These are phyloP conservation scores for Saccharomycopsis sp. DNA, from an alignment of 805 yeast species.

Conservation along the genomic window DNA sequence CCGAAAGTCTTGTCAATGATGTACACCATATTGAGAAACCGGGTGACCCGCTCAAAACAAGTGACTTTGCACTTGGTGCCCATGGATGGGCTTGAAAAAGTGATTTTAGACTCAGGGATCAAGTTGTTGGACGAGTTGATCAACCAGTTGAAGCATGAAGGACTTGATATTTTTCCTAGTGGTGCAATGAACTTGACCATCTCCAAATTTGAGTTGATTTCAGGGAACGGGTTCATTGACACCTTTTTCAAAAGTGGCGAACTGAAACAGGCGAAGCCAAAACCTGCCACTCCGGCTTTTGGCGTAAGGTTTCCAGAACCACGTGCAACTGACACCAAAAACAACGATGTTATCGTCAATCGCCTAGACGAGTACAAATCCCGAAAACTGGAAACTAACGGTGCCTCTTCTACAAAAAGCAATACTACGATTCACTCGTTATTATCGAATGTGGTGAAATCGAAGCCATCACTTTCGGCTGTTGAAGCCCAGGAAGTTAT, in stretches of 20 bases:
- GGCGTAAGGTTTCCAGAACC: neutral
- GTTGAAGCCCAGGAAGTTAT: neutral
- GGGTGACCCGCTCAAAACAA: conserved; percentile 14
- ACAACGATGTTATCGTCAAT: neutral
- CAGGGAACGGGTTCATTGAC: conserved; percentile 24
- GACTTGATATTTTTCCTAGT: conserved; percentile 37
- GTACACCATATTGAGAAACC: conserved; percentile 3
- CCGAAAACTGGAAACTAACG: neutral
- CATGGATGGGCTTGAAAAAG: conserved; percentile 21
- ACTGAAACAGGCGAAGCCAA: neutral
- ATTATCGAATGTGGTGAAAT: neutral
- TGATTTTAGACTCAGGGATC: conserved; percentile 30
- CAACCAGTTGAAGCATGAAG: conserved; percentile 24
- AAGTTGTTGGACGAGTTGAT: conserved; percentile 36
- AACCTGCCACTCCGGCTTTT: neutral
- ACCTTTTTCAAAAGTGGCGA: conserved; percentile 9
- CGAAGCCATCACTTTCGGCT: no score
- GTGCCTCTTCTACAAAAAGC: neutral
- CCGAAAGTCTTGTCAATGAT: conserved; percentile 15
- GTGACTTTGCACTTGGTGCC: conserved; percentile 10
- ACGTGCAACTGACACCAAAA: neutral
- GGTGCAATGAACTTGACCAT: conserved; percentile 44
- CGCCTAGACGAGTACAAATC: neutral
- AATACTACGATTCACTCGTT: neutral
- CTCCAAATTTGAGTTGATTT: conserved; percentile 45